Percentiles rank a stretch among this genome's conserved stretches.
phyloP scores from a whole-genome alignment of 148 eudicot genomes.

The Talinum fruticosum region DNA sequence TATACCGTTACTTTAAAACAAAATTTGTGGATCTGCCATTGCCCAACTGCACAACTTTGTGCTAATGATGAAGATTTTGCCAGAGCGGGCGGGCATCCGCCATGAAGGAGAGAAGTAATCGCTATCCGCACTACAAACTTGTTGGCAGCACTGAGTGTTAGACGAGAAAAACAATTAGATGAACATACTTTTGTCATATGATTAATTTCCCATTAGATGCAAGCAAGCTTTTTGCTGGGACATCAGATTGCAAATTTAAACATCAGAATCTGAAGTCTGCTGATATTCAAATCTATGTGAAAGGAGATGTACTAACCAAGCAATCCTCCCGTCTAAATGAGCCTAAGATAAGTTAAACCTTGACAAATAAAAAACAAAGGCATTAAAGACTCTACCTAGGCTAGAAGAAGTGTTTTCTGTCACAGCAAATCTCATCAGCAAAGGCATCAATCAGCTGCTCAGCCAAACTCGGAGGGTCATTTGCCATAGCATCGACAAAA shows the following conservation, averaged over 20 bases:
- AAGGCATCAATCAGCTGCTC: conserved; percentile 63
- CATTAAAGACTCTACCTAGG: background rate
- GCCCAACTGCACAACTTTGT: too few relatives aligned
- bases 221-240: conserved; percentile 8
- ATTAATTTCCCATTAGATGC: conserved; percentile 1
- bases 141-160: too few relatives aligned
- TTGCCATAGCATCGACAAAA: conserved; percentile 45
- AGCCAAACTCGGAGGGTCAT: conserved; percentile 63
- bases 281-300: conserved; percentile 5
- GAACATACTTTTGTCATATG: background rate
- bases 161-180: background rate
- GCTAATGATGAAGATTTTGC: too few relatives aligned
- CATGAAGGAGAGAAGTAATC: too few relatives aligned
- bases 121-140: too few relatives aligned
- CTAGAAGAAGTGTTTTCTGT: conserved; percentile 14
- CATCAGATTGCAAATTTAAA: conserved; percentile 4
- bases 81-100: too few relatives aligned
- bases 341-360: background rate
- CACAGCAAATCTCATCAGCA: conserved; percentile 41
- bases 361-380: background rate
- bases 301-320: conserved; percentile 1
- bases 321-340: conserved; percentile 13
- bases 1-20: too few relatives aligned
- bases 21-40: too few relatives aligned
- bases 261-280: conserved; percentile 16